Conservation (phyloP, 345 rosid species). For the Populus davidiana region DNA sequence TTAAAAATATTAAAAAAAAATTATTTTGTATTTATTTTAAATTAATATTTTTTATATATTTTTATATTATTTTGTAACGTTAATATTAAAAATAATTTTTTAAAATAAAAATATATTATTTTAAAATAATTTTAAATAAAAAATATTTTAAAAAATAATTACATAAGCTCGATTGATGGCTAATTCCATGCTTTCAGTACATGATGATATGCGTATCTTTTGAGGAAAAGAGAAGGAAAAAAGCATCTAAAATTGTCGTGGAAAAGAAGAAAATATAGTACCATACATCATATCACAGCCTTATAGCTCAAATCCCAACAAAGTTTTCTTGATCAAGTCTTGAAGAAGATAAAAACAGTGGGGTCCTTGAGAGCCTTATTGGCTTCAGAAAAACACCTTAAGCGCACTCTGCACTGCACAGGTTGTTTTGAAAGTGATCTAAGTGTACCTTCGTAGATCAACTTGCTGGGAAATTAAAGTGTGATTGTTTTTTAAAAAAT, state of each 20-base stretch:
- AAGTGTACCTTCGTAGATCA: not conserved
- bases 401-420: slow-evolving; percentile 13
- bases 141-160: no score
- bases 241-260: not conserved
- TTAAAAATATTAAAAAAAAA: no score
- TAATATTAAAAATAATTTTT: no score
- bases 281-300: not conserved
- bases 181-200: not conserved
- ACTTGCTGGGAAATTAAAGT: not conserved
- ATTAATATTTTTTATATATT: no score
- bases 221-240: not conserved
- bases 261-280: not conserved
- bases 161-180: not conserved
- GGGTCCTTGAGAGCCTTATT: not conserved
- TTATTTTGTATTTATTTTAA: no score
- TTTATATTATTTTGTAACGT: no score
- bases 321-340: not conserved
- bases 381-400: no score
- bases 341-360: not conserved
- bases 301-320: slow-evolving; percentile 25
- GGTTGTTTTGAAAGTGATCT: not conserved
- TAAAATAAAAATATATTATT: no score
- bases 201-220: not conserved
- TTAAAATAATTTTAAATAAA: no score
- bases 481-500: no score